These are phyloP conservation scores for Calonectria fujianensis DNA, from an alignment of 2,329 filamentous ascomycete genomes.

Conservation along the genomic window DNA sequence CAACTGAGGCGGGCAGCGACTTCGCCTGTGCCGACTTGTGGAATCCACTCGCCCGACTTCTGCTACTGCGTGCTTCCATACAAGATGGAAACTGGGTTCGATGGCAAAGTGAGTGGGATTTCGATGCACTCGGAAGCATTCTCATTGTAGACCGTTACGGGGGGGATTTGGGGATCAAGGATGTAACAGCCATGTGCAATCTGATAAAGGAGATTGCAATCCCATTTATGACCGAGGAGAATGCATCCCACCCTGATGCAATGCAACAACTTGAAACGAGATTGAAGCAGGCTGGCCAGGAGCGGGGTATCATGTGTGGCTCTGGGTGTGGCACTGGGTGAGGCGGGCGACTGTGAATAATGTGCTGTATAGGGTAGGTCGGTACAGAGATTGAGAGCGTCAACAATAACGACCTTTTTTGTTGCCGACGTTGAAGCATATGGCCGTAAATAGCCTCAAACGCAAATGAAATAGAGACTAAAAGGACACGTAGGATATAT, in stretches of 20 bases:
- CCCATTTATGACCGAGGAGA: not conserved
- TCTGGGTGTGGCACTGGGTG: too few relatives aligned
- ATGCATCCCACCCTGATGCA: not conserved
- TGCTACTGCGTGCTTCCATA: not conserved
- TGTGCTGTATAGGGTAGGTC: too few relatives aligned
- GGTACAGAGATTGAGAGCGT: too few relatives aligned
- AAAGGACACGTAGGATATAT: too few relatives aligned
- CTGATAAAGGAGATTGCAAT: not conserved
- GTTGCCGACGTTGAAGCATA: too few relatives aligned
- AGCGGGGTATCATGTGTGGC: not conserved
- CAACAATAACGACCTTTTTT: too few relatives aligned
- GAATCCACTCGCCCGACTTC: not conserved
- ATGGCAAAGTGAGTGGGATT: not conserved
- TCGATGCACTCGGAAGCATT: not conserved
- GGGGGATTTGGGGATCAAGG: not conserved
- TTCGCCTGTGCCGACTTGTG: not conserved
- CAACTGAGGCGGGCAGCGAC: not conserved
- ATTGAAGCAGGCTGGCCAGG: not conserved
- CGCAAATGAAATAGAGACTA: too few relatives aligned
- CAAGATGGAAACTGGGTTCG: not conserved
- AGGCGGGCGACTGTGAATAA: too few relatives aligned
- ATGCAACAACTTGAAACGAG: not conserved
- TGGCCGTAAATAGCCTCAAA: too few relatives aligned
- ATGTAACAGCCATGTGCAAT: not conserved
- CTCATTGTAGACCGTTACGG: not conserved